These are phyloP conservation scores for Trichoderma sp. DNA, from an alignment of 2,329 filamentous ascomycete genomes.

Conservation along the genomic window DNA sequence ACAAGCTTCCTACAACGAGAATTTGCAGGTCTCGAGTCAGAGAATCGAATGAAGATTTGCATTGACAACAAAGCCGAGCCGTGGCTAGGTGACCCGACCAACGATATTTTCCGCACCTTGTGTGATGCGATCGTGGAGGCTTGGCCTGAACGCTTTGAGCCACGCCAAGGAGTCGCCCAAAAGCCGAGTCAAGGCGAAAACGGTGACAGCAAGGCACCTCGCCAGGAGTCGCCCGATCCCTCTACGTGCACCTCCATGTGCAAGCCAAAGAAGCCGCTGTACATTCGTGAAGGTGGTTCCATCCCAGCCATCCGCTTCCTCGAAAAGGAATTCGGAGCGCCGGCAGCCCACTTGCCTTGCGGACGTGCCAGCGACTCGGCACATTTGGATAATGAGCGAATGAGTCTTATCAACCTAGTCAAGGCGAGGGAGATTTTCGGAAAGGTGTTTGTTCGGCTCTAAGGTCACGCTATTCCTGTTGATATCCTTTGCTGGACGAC, in stretches of 20 bases:
- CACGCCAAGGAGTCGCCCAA: neutral
- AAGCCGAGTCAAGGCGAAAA: neutral
- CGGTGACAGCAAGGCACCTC: conserved; percentile 20
- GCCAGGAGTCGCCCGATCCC: conserved; percentile 20
- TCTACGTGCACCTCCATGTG: conserved; percentile 26
- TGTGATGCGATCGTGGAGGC: conserved; percentile 81
- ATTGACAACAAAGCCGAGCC: conserved; percentile 94
- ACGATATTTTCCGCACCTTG: conserved; percentile 85
- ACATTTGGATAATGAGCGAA: conserved; percentile 92
- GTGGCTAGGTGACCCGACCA: conserved; percentile 90
- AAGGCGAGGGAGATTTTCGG: conserved; percentile 92
- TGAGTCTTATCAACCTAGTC: conserved; percentile 81
- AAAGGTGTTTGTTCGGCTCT: conserved; percentile 73
- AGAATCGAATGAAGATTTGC: conserved; percentile 75
- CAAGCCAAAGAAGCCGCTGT: conserved; percentile 66
- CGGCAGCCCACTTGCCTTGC: conserved; percentile 88
- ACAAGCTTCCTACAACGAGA: conserved; percentile 65
- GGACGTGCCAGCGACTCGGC: conserved; percentile 92
- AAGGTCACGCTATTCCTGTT: neutral
- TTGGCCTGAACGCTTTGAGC: conserved; percentile 63
- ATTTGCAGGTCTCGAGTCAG: conserved; percentile 72
- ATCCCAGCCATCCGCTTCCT: conserved; percentile 93
- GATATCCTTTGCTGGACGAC: neutral
- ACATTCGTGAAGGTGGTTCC: conserved; percentile 92
- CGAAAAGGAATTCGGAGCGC: conserved; percentile 89